These are phyloP conservation scores for Coleophoma crateriformis DNA, from an alignment of 2,329 filamentous ascomycete species.

Conservation along the genomic window DNA sequence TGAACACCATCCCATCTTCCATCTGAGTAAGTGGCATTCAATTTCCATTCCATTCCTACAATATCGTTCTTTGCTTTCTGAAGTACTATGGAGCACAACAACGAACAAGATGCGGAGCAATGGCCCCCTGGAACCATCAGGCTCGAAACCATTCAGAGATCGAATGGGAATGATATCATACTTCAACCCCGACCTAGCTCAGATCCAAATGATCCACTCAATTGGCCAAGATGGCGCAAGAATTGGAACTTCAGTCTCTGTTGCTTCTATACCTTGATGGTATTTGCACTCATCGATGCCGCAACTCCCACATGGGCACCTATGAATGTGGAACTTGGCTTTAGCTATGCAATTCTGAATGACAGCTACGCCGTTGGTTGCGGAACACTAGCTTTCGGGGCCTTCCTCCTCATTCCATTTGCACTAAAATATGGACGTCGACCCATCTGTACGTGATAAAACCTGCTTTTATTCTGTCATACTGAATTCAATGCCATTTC, in stretches of 20 bases:
- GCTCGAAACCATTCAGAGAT: background rate
- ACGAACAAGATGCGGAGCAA: too few relatives aligned
- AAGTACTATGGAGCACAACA: too few relatives aligned
- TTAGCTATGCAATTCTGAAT: conserved; percentile 35
- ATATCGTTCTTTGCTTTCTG: too few relatives aligned
- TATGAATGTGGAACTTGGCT: conserved; percentile 35
- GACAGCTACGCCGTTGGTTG: conserved; percentile 38
- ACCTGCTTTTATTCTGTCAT: too few relatives aligned
- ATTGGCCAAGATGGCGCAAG: conserved; percentile 38
- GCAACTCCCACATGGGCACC: conserved; percentile 32
- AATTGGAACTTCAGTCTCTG: conserved; percentile 34
- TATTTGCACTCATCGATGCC: conserved; percentile 26
- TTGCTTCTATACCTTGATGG: conserved; percentile 34
- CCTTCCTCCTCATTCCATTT: conserved; percentile 37
- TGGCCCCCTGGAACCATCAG: background rate
- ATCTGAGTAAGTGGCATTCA: too few relatives aligned
- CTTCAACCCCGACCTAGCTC: conserved; percentile 9
- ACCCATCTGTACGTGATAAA: conserved; percentile 29
- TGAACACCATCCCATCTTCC: too few relatives aligned
- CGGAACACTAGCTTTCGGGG: conserved; percentile 34
- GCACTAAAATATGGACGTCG: conserved; percentile 39
- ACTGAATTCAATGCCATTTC: too few relatives aligned
- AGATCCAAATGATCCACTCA: conserved; percentile 20
- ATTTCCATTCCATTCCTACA: too few relatives aligned
- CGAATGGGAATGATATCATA: background rate